A percentile compares a stretch with the other conserved stretches of the same genome.
Evolutionary conservation across 345 rosid species (phyloP).

Genomic region (Eutrema yunnanense): DNA sequence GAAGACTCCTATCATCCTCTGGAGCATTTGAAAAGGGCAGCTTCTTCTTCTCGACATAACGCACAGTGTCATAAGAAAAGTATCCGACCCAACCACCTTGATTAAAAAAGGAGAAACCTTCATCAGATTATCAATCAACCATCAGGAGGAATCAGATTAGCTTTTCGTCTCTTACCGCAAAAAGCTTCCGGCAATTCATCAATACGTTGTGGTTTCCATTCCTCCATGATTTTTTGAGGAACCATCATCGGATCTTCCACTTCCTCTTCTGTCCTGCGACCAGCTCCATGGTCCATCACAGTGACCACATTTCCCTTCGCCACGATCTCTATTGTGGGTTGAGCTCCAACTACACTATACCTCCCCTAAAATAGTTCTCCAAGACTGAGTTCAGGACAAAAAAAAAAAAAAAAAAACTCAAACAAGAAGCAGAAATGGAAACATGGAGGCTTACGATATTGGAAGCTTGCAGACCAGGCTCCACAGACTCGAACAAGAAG

Average conservation of each 20-base stretch:
- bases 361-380: constrained; percentile 49
- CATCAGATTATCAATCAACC: neutral
- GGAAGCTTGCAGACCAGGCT: constrained; percentile 66
- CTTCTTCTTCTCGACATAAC: constrained; percentile 85
- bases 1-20: constrained; percentile 79
- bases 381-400: neutral
- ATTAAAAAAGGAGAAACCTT: neutral
- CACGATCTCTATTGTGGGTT: constrained; percentile 79
- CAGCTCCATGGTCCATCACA: constrained; percentile 67
- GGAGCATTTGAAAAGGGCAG: constrained; percentile 71
- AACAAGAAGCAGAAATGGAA: neutral
- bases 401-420: neutral
- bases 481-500: constrained; percentile 85
- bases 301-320: constrained; percentile 84
- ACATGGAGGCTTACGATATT: constrained; percentile 42
- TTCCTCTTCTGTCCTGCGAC: constrained; percentile 54
- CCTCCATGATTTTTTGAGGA: constrained; percentile 75
- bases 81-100: constrained; percentile 98
- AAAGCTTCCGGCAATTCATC: constrained; percentile 88
- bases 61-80: constrained; percentile 90
- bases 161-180: constrained; percentile 47
- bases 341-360: constrained; percentile 89
- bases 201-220: constrained; percentile 73
- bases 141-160: neutral
- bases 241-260: constrained; percentile 92